Evolutionary conservation across 148 eudicot genomes (phyloP), one percentile per base, ranked within the genome.

Genomic region (Chenopodium suecicum): DNA sequence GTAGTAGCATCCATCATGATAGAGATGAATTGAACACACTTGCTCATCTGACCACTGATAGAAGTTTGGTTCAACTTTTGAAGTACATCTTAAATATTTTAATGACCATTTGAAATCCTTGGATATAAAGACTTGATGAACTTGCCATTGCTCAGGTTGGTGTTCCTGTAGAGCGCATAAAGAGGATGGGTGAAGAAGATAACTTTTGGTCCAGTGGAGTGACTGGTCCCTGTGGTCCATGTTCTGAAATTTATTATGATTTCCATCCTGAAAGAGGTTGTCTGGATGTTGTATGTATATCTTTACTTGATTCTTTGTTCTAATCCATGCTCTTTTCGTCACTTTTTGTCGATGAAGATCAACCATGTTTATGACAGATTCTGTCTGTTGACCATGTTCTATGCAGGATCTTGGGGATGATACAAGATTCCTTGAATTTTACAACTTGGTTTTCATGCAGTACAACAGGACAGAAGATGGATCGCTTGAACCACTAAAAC

Each of bases 171-270:
- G 86, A 96, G 70, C 97, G 90, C 78, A 94, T 96, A 86, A 94
- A 90, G 83, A 87, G 88, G 80, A 93, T 96, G 91, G 98, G 98
- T 70, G 95, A 90, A 62, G 97, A 96, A 78, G 99, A 96, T 83
- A 96, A 96, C 90, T 96, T 96, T 85, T 96, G 99, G 99, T 90
- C 93, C 4, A 96, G 98, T 89, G 99, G 99, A 88, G 88, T 80
- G 56, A 92, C 99, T 83, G 99, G 99, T 76, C 99, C 99, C 23
- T 96, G 98, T 85, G 99, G 99, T 64, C 99, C 99, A 52, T 96
- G 99, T 89, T 96, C 99, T 71, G 99, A 96, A 80, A 83, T 96
- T 67, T 96, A 94, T 83, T 96, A 96, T n/a, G 99, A 96, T 86
- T 94, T 96, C 72, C 90, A 89, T 87, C 99, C 98, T 41, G 98